Conservation (phyloP, 2,329 filamentous ascomycete species). For the Pyrenophora tritici-repentis region DNA sequence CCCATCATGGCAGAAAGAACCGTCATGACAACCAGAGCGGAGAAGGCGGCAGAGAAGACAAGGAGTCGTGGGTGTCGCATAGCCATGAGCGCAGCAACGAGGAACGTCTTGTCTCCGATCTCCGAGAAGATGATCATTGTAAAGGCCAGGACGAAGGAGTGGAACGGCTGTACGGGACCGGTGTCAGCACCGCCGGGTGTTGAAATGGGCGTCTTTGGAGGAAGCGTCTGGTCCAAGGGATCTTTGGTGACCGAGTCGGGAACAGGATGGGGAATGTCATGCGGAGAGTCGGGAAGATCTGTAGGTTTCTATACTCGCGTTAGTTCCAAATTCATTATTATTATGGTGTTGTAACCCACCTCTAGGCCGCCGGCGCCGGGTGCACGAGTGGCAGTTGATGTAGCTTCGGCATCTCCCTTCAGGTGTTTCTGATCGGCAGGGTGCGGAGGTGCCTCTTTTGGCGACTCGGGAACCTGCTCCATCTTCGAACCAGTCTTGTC, state of each 20-base stretch:
- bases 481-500: constrained; percentile 66
- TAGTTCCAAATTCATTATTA: constrained; percentile 7
- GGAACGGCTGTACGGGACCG: constrained; percentile 75
- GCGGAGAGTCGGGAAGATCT: constrained; percentile 77
- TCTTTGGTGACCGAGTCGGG: constrained; percentile 68
- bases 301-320: constrained; percentile 68
- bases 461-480: constrained; percentile 78
- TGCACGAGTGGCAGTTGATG: constrained; percentile 24
- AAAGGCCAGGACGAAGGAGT: constrained; percentile 89
- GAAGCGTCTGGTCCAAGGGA: constrained; percentile 49
- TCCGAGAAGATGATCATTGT: constrained; percentile 98
- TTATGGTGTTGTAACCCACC: constrained; percentile 23
- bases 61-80: constrained; percentile 96
- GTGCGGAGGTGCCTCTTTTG: constrained; percentile 82
- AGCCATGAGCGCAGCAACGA: constrained; percentile 96
- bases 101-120: constrained; percentile 97
- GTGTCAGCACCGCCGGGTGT: constrained; percentile 51
- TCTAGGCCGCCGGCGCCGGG: constrained; percentile 47
- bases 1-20: constrained; percentile 90
- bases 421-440: constrained; percentile 77
- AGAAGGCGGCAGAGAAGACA: constrained; percentile 94
- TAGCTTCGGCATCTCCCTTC: constrained; percentile 21
- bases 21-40: constrained; percentile 91
- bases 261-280: constrained; percentile 73
- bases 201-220: constrained; percentile 31